A percentile compares a stretch with the other conserved stretches of the same genome.
Evolutionary conservation across 2,329 filamentous ascomycete genomes (phyloP).

Genomic region (Phyllosticta capitalensis): DNA sequence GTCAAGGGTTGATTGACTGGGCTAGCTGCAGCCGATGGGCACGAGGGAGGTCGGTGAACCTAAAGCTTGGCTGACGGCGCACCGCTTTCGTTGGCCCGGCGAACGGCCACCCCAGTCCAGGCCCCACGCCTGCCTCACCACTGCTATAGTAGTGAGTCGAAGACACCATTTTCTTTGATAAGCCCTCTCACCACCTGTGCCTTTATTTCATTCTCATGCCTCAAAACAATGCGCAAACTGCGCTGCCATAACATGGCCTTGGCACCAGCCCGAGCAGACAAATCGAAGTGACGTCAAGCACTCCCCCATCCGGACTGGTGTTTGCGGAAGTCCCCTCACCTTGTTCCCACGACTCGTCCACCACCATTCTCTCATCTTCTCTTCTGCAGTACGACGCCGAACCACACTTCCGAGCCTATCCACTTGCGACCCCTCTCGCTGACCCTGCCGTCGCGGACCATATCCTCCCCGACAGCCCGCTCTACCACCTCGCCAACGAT

Average conservation of each 20-base stretch:
- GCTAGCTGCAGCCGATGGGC: background rate
- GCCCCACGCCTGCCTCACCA: background rate
- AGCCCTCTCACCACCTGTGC: background rate
- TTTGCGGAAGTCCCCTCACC: background rate
- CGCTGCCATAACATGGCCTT: background rate
- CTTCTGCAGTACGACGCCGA: conserved; percentile 26
- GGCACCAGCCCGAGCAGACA: background rate
- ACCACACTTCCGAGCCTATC: conserved; percentile 32
- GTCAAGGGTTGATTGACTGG: conserved; percentile 3
- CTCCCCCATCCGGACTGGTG: background rate
- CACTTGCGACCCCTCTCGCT: conserved; percentile 30
- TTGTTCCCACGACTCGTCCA: background rate
- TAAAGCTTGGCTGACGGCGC: conserved; percentile 10
- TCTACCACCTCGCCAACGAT: conserved; percentile 19
- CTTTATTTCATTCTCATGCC: background rate
- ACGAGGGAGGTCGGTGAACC: conserved; percentile 5
- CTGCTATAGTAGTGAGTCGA: no score
- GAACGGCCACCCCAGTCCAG: background rate
- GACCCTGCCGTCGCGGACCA: conserved; percentile 21
- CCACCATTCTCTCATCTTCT: background rate
- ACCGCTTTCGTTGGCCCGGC: background rate
- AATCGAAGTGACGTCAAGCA: background rate
- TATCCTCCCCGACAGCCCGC: conserved; percentile 19
- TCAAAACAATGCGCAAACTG: background rate
- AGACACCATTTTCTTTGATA: background rate